These are phyloP conservation scores for Coniochaeta prunicola DNA, from an alignment of 2,329 filamentous ascomycete species.

Conservation along the genomic window DNA sequence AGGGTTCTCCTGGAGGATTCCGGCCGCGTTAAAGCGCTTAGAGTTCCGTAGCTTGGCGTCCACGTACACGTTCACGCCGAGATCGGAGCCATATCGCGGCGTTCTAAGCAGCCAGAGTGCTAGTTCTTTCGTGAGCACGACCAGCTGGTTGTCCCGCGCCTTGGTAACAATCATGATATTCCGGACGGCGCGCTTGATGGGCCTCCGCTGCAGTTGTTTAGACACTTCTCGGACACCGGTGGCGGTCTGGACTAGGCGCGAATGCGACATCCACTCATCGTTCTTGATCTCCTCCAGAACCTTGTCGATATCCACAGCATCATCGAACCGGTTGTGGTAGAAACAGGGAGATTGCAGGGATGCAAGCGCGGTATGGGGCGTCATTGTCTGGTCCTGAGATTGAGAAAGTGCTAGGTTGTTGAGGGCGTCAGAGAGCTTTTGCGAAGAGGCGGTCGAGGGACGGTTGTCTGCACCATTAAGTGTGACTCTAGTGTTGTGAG, in stretches of 20 bases:
- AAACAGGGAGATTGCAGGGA: slow-evolving; percentile 89
- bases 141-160: slow-evolving; percentile 88
- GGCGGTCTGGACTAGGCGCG: slow-evolving; percentile 87
- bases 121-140: slow-evolving; percentile 81
- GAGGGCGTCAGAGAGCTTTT: slow-evolving; percentile 57
- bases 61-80: slow-evolving; percentile 98
- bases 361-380: slow-evolving; percentile 47
- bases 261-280: slow-evolving; percentile 88
- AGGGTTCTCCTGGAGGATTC: slow-evolving; percentile 65
- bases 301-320: slow-evolving; percentile 89
- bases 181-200: slow-evolving; percentile 83
- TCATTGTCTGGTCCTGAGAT: slow-evolving; percentile 16
- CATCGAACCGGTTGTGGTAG: slow-evolving; percentile 95
- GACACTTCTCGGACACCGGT: slow-evolving; percentile 93
- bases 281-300: slow-evolving; percentile 90
- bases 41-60: slow-evolving; percentile 87
- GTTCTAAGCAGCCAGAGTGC: slow-evolving; percentile 82
- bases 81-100: slow-evolving; percentile 77
- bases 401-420: slow-evolving; percentile 37
- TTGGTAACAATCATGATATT: slow-evolving; percentile 99
- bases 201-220: slow-evolving; percentile 85
- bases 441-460: slow-evolving; percentile 41
- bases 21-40: slow-evolving; percentile 74
- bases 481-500: slow-evolving; percentile 19
- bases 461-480: slow-evolving; percentile 24